Conservation (phyloP, 108 stramenopile genomes). For the Halocafeteria seosinensis region DNA sequence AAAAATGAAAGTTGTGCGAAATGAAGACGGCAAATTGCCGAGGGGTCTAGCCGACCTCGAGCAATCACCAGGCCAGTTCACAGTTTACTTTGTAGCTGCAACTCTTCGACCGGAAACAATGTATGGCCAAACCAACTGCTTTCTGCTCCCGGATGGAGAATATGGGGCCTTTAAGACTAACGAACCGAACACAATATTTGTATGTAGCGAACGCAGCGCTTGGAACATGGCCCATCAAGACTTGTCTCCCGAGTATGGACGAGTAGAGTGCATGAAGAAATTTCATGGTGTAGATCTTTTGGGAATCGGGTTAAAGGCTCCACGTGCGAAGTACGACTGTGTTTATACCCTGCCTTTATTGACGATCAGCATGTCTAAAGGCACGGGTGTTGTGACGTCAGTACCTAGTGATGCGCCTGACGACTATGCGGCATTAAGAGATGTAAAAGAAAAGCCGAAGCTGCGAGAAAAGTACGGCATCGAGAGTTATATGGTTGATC, state of each 20-base stretch:
- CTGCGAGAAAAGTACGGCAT: conserved; percentile 84
- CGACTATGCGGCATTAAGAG: conserved; percentile 81
- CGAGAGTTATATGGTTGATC: conserved; percentile 71
- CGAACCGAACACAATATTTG: conserved; percentile 45
- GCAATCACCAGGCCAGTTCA: conserved; percentile 4
- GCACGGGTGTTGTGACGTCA: conserved; percentile 90
- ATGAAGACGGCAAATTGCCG: conserved; percentile 38
- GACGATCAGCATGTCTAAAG: conserved; percentile 89
- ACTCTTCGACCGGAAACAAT: conserved; percentile 97
- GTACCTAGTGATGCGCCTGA: conserved; percentile 97
- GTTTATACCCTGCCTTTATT: conserved; percentile 88
- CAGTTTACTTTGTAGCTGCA: conserved; percentile 78
- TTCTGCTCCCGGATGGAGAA: conserved; percentile 79
- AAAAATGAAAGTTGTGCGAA: conserved; percentile 73
- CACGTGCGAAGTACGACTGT: conserved; percentile 69
- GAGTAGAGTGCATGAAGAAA: conserved; percentile 56
- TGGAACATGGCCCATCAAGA: conserved; percentile 75
- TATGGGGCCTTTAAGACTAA: conserved; percentile 84
- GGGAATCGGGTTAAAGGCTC: conserved; percentile 69
- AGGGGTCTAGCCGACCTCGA: conserved; percentile 10
- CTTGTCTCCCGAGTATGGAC: conserved; percentile 25
- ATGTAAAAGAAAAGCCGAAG: conserved; percentile 74
- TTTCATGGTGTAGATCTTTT: conserved; percentile 70
- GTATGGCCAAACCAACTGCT: conserved; percentile 99
- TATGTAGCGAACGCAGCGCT: conserved; percentile 71